phyloP scores from a whole-genome alignment of 1,139 yeast genomes.

The Taphrina flavorubra region DNA sequence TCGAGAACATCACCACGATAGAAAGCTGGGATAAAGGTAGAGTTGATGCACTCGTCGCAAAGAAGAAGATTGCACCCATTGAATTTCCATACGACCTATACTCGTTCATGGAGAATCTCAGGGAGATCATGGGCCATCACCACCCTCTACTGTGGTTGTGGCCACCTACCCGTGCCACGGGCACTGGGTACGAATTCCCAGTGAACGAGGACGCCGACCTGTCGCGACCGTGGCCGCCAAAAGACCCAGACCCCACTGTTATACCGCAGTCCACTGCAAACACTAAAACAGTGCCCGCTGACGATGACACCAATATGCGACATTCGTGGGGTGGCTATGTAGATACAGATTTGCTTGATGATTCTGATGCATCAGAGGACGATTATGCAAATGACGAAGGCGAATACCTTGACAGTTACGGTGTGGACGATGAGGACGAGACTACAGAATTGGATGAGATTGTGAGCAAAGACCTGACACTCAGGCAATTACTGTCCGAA shows the following conservation, averaged over 20 bases:
- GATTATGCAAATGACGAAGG: constrained; percentile 30
- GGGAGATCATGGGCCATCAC: constrained; percentile 27
- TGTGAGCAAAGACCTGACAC: constrained; percentile 16
- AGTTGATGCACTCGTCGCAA: constrained; percentile 56
- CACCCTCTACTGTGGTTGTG: constrained; percentile 31
- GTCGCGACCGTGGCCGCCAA: constrained; percentile 24
- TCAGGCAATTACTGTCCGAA: constrained; percentile 11
- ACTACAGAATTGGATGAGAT: constrained; percentile 14
- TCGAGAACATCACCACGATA: constrained; percentile 84
- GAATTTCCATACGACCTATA: constrained; percentile 79
- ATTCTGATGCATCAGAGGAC: constrained; percentile 20
- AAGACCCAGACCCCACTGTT: neutral
- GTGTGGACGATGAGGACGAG: constrained; percentile 32
- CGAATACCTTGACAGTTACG: constrained; percentile 29
- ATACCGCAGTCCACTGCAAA: neutral
- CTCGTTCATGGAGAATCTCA: constrained; percentile 16
- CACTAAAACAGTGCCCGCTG: neutral
- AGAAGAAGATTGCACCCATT: constrained; percentile 47
- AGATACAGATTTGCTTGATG: neutral
- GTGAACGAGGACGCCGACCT: constrained; percentile 39
- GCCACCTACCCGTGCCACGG: constrained; percentile 34
- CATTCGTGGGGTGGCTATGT: constrained; percentile 7
- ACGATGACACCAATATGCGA: neutral
- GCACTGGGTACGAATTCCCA: constrained; percentile 45
- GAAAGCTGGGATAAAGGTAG: constrained; percentile 93